Percentiles rank a stretch among this genome's conserved stretches.
These are phyloP conservation scores for Pyricularia sp. DNA, from an alignment of 2,329 filamentous ascomycete genomes.

Conservation along the genomic window DNA sequence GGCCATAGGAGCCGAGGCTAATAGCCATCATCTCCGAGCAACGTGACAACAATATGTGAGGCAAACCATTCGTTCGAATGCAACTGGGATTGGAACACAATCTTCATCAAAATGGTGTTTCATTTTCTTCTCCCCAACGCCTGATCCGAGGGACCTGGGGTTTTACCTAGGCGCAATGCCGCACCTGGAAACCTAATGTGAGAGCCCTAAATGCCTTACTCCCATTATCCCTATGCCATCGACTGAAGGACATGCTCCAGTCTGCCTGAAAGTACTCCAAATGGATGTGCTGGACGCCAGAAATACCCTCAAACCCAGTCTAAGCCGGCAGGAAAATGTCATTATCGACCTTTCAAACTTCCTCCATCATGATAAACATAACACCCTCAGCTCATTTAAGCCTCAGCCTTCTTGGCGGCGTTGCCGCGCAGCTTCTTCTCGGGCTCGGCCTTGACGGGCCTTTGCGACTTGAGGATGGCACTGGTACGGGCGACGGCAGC, in stretches of 20 bases:
- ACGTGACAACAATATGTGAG: not conserved
- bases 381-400: not conserved
- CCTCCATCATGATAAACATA: not conserved
- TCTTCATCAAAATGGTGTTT: not conserved
- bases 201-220: not conserved
- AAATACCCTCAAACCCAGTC: not conserved
- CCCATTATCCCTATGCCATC: not conserved
- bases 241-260: not conserved
- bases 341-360: not conserved
- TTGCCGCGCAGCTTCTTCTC: slow-evolving; percentile 65
- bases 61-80: not conserved
- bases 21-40: not conserved
- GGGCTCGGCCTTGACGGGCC: slow-evolving; percentile 60
- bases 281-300: not conserved
- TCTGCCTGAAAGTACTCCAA: not conserved
- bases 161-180: not conserved
- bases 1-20: not conserved
- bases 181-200: not conserved
- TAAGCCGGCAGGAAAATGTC: not conserved
- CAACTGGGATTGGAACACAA: not conserved
- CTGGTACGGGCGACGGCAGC: slow-evolving; percentile 76
- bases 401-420: slow-evolving; percentile 63
- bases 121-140: not conserved
- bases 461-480: slow-evolving; percentile 70
- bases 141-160: not conserved